phyloP scores from a whole-genome alignment of 768 basidiomycete species.

The Tulasnella sp. region DNA sequence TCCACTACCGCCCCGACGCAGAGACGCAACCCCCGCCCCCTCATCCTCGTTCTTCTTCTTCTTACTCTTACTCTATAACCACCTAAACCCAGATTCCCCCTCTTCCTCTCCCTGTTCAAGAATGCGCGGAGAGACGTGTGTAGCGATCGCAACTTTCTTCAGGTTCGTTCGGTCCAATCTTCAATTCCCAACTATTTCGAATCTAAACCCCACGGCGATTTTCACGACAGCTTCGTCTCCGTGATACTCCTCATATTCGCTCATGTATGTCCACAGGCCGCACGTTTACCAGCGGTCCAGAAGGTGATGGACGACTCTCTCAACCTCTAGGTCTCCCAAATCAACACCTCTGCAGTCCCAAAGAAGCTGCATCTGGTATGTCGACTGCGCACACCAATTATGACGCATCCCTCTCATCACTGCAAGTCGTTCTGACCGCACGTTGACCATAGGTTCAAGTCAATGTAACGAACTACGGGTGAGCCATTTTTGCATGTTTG shows the following conservation, averaged over 20 bases:
- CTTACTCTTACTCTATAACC: background rate
- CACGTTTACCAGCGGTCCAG: background rate
- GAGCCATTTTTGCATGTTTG: conserved; percentile 7
- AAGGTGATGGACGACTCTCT: conserved; percentile 2
- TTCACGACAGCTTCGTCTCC: conserved; percentile 26
- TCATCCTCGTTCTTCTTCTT: background rate
- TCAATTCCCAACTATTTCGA: conserved; percentile 8
- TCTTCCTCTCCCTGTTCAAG: background rate
- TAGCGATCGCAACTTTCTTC: conserved; percentile 26
- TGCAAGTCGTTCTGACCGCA: background rate
- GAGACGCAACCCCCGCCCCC: background rate
- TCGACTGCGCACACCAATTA: background rate
- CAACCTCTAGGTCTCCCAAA: conserved; percentile 27
- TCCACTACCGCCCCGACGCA: conserved; percentile 4
- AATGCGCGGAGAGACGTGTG: conserved; percentile 26
- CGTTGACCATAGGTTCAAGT: conserved; percentile 18
- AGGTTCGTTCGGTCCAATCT: conserved; percentile 19
- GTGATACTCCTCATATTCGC: conserved; percentile 29
- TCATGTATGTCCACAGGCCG: conserved; percentile 24
- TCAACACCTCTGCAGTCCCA: conserved; percentile 27
- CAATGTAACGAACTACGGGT: conserved; percentile 30
- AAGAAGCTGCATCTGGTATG: conserved; percentile 27
- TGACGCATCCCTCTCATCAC: background rate
- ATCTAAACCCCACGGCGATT: background rate
- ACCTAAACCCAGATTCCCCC: background rate